phyloP scores from a whole-genome alignment of 345 rosid species.

The Eutrema japonicum region DNA sequence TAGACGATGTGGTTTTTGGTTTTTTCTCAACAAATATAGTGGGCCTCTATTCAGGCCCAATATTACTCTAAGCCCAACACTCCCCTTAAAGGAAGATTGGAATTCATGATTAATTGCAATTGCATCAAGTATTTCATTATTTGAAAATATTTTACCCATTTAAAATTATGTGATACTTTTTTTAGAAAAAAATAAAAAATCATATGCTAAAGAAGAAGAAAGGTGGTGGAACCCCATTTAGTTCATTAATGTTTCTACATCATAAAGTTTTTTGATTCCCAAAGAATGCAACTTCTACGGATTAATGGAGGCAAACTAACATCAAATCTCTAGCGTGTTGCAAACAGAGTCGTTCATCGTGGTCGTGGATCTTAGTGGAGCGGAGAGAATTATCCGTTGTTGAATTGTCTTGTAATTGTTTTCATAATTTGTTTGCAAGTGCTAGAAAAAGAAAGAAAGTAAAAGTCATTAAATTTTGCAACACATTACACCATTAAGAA shows the following conservation, averaged over 20 bases:
- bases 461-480: background rate
- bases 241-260: too few relatives aligned
- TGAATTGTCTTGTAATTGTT: too few relatives aligned
- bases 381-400: too few relatives aligned
- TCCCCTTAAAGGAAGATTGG: background rate
- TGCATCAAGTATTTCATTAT: background rate
- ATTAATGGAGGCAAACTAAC: too few relatives aligned
- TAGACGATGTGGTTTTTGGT: background rate
- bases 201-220: background rate
- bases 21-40: background rate
- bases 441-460: too few relatives aligned
- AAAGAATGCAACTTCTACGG: too few relatives aligned
- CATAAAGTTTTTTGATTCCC: too few relatives aligned
- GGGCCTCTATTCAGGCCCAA: conserved; percentile 12
- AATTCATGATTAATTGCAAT: background rate
- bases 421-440: too few relatives aligned
- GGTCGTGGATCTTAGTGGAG: too few relatives aligned
- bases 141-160: background rate
- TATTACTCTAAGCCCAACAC: background rate
- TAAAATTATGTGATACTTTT: background rate
- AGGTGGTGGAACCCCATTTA: too few relatives aligned
- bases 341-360: too few relatives aligned
- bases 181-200: background rate
- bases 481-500: background rate
- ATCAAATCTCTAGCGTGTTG: too few relatives aligned